These are phyloP conservation scores for Diddensiella transvaalensis DNA, from an alignment of 805 yeast species.

Conservation along the genomic window DNA sequence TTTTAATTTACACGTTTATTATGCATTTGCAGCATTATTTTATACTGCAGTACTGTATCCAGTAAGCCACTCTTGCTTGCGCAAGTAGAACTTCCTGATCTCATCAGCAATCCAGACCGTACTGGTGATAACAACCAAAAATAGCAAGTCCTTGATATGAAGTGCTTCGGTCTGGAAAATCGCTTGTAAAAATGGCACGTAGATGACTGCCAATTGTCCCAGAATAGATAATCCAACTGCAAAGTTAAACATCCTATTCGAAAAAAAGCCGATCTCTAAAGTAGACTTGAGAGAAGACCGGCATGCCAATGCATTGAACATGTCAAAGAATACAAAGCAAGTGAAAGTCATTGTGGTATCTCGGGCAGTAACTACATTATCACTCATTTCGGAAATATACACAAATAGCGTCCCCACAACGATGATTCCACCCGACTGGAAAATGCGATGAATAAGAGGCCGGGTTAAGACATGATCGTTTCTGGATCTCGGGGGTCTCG, in stretches of 20 bases:
- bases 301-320: conserved; percentile 94
- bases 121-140: conserved; percentile 63
- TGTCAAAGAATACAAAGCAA: conserved; percentile 90
- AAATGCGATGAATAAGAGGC: conserved; percentile 63
- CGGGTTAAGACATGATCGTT: conserved; percentile 77
- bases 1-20: neutral
- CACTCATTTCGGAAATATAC: conserved; percentile 78
- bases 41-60: conserved; percentile 25
- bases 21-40: no score
- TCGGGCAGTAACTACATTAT: conserved; percentile 79
- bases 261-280: conserved; percentile 71
- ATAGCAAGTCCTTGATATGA: conserved; percentile 61
- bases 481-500: conserved; percentile 90
- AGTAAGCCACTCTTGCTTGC: conserved; percentile 23
- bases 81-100: conserved; percentile 51
- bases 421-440: conserved; percentile 74
- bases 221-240: conserved; percentile 85
- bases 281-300: conserved; percentile 83
- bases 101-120: conserved; percentile 87
- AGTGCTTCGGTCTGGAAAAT: conserved; percentile 95
- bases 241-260: conserved; percentile 85
- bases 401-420: conserved; percentile 83
- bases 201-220: conserved; percentile 92
- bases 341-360: conserved; percentile 99
- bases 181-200: conserved; percentile 86